These are phyloP conservation scores for Candida caryicola DNA, from an alignment of 805 yeast species.

Conservation along the genomic window DNA sequence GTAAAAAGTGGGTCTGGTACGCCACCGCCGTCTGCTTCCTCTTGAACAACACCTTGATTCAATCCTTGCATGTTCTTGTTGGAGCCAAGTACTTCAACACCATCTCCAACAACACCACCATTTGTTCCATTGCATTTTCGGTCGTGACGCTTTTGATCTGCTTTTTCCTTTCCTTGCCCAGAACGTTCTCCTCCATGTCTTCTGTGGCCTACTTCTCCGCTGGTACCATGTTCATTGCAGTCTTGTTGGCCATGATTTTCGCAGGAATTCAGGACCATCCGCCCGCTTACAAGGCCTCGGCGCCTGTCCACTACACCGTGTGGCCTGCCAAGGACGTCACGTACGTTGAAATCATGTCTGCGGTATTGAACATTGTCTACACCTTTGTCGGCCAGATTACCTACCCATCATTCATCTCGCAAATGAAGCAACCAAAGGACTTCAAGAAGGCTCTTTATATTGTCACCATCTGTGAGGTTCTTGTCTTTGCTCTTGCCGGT, in stretches of 20 bases:
- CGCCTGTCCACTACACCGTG: conserved; percentile 42
- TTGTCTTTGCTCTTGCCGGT: conserved; percentile 54
- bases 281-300: conserved; percentile 23
- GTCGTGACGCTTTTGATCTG: conserved; percentile 50
- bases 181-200: conserved; percentile 55
- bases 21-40: conserved; percentile 54
- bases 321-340: conserved; percentile 55
- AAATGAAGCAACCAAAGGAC: conserved; percentile 56
- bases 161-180: conserved; percentile 50
- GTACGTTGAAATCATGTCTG: conserved; percentile 53
- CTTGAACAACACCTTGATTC: conserved; percentile 54
- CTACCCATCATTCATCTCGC: conserved; percentile 59
- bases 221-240: conserved; percentile 55
- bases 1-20: conserved; percentile 51
- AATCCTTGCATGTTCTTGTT: conserved; percentile 57
- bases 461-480: conserved; percentile 50
- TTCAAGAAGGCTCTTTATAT: conserved; percentile 54
- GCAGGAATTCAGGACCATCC: conserved; percentile 55
- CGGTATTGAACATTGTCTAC: conserved; percentile 56
- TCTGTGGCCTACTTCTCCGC: conserved; percentile 53
- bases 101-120: conserved; percentile 42
- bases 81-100: conserved; percentile 62
- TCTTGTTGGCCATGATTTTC: conserved; percentile 49
- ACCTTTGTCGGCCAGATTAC: conserved; percentile 65
- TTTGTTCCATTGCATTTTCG: conserved; percentile 52